Conservation (phyloP, 257 asterid genomes). For the Gynochthodes officinalis region DNA sequence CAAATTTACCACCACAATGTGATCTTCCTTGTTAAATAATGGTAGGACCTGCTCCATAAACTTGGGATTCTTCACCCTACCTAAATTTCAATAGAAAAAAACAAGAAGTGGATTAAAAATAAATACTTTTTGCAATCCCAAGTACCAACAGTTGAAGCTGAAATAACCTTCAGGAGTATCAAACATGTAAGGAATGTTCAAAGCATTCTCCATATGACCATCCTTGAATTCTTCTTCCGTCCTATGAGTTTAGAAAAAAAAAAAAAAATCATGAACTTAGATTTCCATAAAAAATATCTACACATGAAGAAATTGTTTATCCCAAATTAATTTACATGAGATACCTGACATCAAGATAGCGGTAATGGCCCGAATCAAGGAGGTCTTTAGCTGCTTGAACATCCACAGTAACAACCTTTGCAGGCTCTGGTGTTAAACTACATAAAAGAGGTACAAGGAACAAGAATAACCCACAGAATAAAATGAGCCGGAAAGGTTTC, state of each 20-base stretch:
- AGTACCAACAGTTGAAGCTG: background rate
- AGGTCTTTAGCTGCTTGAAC: conserved; percentile 57
- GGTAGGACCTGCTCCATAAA: conserved; percentile 59
- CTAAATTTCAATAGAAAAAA: conserved; percentile 27
- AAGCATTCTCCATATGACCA: conserved; percentile 61
- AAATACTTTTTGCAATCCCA: background rate
- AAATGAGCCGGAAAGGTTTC: conserved; percentile 10
- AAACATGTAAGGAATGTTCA: conserved; percentile 76
- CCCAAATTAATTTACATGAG: background rate
- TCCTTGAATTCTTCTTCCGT: conserved; percentile 82
- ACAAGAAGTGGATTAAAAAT: background rate
- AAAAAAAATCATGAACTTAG: background rate
- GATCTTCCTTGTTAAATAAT: conserved; percentile 47
- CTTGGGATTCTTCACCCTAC: conserved; percentile 74
- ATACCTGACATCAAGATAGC: conserved; percentile 85
- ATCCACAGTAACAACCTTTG: conserved; percentile 48
- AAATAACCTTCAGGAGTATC: conserved; percentile 56
- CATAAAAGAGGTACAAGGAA: conserved; percentile 21
- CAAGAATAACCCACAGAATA: conserved; percentile 9
- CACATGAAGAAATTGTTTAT: too few relatives aligned
- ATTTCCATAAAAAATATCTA: background rate
- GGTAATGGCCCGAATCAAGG: conserved; percentile 39
- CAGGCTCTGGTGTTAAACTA: conserved; percentile 35
- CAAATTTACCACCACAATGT: conserved; percentile 58
- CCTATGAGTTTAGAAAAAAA: conserved; percentile 27